A percentile compares a stretch with the other conserved stretches of the same genome.
Evolutionary conservation across 306 rosid genomes (phyloP).

Genomic region (Ochetophila trinervis): DNA sequence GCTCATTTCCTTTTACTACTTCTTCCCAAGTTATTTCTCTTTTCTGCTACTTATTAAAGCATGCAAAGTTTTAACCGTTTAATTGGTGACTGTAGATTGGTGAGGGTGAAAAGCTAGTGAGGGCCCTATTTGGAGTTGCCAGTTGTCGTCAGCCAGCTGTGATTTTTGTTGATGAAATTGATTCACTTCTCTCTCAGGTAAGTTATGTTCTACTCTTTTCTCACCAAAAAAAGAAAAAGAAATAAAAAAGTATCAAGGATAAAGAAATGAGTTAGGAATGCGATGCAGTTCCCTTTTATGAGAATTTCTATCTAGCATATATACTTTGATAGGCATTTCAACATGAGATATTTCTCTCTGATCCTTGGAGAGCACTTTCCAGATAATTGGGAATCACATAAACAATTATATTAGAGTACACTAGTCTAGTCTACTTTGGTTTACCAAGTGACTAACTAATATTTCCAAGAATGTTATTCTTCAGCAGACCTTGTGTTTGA

Average conservation of each 20-base stretch:
- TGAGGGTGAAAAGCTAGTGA: slow-evolving; percentile 95
- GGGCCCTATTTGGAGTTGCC: slow-evolving; percentile 96
- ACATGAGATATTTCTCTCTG: not conserved
- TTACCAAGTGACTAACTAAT: not conserved
- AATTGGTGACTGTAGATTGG: slow-evolving; percentile 67
- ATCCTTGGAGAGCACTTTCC: slow-evolving; percentile 13
- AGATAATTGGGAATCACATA: slow-evolving; percentile 13
- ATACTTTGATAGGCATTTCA: too few species aligned
- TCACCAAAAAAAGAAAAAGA: not conserved
- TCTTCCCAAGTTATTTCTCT: slow-evolving; percentile 7
- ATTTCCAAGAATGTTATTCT: not conserved
- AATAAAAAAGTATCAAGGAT: too few species aligned
- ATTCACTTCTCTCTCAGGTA: slow-evolving; percentile 98
- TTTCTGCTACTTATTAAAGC: slow-evolving; percentile 3
- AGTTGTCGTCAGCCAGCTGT: slow-evolving; percentile 98
- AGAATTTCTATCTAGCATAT: too few species aligned
- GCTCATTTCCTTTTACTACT: not conserved
- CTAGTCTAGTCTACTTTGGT: slow-evolving; percentile 4
- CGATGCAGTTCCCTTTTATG: too few species aligned
- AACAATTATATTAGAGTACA: slow-evolving; percentile 2
- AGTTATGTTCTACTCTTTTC: slow-evolving; percentile 18
- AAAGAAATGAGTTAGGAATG: too few species aligned
- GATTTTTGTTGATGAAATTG: slow-evolving; percentile 96
- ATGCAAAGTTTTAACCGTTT: slow-evolving; percentile 15
- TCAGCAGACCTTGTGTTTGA: slow-evolving; percentile 1